Base-by-base conservation (phyloP, 768 basidiomycete species). In the Termitomyces titanicus region DNA sequence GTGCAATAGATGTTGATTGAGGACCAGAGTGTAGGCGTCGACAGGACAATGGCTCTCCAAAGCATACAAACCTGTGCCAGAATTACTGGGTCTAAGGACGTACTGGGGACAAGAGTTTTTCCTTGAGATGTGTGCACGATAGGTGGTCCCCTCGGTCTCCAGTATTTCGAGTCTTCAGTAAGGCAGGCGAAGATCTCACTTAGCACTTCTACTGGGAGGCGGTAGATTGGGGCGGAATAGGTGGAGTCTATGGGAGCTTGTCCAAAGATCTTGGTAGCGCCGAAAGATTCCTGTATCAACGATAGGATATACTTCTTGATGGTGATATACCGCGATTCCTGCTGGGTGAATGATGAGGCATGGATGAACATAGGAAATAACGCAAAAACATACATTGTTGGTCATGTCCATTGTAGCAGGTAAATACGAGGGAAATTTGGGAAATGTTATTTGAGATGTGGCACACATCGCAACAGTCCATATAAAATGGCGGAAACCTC, bases 61-160 rank as follows among this genome's bases (percentile, higher is more conserved):
- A 38, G 51, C 29, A 35, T 57, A 24, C 55, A 57, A 5, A 57
- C 51, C 18, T 52, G 44, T 5, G 55, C 50, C 51, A 57, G 34
- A 13, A 52, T 42, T 50, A 42, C 51, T 20, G 55, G 55, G 37
- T 57, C 55, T 18, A 43, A 35, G 6, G 44, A 52, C 3, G 29
- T 31, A 17, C 35, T 31, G 1, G 55, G 55, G 27, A 51, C 51
- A n/a, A 51, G 35, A 17, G 55, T 44, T n/a, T 27, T 43, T 51
- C 49, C 24, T 5, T 31, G 44, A 15, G 31, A 13, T 12, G 27
- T 49, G 9, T 46, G 25, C 29, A 25, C 12, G 33, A 18, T 6
- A 2, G 39, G 54, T 18, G 47, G 40, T 8, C 54, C 47, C n/a
- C 22, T 18, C 17, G 27, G 33, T 27, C 25, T 47, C 37, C 20